These are phyloP conservation scores for Stenocarpella maydis DNA, from an alignment of 2,329 filamentous ascomycete species.

Conservation along the genomic window DNA sequence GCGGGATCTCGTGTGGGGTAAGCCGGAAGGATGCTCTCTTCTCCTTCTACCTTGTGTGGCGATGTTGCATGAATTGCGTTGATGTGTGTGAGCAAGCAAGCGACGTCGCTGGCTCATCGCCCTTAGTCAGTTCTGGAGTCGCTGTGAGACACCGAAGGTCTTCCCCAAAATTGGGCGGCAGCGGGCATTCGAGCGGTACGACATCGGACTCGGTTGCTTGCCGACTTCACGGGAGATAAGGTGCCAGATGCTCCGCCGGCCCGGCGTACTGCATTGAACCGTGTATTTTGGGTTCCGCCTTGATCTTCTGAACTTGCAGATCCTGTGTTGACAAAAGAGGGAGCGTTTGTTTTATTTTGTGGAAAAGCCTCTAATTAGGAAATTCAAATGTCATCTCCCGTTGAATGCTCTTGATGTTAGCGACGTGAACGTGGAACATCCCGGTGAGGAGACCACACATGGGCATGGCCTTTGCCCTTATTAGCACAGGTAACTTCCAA, in stretches of 20 bases:
- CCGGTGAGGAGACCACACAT: too few species aligned
- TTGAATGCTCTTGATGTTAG: too few species aligned
- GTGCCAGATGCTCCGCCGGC: conserved; percentile 9
- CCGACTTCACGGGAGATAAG: background rate
- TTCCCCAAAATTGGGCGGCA: background rate
- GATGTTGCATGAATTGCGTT: background rate
- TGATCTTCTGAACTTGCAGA: too few species aligned
- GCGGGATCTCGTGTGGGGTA: background rate
- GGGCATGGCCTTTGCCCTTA: too few species aligned
- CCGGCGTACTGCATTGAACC: background rate
- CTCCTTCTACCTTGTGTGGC: background rate
- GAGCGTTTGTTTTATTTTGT: too few species aligned
- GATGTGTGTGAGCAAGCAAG: too few species aligned
- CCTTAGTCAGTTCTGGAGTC: background rate
- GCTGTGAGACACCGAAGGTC: background rate
- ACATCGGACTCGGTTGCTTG: background rate
- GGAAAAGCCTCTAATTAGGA: too few species aligned
- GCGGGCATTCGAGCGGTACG: background rate
- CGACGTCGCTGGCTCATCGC: too few species aligned
- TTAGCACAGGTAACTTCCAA: too few species aligned
- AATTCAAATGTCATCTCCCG: too few species aligned
- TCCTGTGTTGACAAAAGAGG: too few species aligned
- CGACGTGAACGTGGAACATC: too few species aligned
- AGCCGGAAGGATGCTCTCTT: background rate
- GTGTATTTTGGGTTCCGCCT: background rate